Percentiles rank a stretch among this genome's conserved stretches.
Evolutionary conservation across 257 asterid genomes (phyloP).

Genomic region (Thymus mandschuricus): DNA sequence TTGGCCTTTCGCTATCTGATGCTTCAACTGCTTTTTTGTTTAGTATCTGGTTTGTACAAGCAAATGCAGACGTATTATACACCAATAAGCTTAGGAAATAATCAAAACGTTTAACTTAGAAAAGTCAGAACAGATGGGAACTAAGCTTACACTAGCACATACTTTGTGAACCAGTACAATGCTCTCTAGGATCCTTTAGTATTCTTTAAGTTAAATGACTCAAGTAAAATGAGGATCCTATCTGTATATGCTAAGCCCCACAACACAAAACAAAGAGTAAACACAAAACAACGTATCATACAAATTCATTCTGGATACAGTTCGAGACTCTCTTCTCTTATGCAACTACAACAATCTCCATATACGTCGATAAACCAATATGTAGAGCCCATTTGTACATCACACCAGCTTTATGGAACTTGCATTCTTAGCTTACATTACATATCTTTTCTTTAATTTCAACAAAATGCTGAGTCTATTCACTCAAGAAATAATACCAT

Average conservation of each 20-base stretch:
- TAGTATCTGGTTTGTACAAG: constrained; percentile 59
- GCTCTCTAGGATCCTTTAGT: no score
- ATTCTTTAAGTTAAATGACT: no score
- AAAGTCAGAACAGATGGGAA: no score
- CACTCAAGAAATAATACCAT: not conserved
- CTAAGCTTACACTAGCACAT: no score
- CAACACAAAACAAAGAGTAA: no score
- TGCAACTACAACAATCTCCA: no score
- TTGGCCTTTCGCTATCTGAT: constrained; percentile 65
- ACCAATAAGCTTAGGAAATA: not conserved
- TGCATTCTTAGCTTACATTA: not conserved
- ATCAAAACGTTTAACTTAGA: not conserved
- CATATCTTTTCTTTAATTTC: not conserved
- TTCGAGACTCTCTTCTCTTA: no score
- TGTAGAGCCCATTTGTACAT: not conserved
- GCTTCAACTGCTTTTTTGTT: constrained; percentile 82
- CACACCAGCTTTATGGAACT: not conserved
- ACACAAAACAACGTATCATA: no score
- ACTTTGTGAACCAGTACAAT: no score
- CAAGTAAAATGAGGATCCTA: no score
- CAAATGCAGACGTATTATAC: constrained; percentile 26
- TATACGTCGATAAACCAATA: not conserved
- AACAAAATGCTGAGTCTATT: not conserved
- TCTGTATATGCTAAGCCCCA: no score
- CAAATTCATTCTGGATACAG: no score